phyloP scores from a whole-genome alignment of 2,329 filamentous ascomycete genomes.

The Chaetomiaceae sp. region DNA sequence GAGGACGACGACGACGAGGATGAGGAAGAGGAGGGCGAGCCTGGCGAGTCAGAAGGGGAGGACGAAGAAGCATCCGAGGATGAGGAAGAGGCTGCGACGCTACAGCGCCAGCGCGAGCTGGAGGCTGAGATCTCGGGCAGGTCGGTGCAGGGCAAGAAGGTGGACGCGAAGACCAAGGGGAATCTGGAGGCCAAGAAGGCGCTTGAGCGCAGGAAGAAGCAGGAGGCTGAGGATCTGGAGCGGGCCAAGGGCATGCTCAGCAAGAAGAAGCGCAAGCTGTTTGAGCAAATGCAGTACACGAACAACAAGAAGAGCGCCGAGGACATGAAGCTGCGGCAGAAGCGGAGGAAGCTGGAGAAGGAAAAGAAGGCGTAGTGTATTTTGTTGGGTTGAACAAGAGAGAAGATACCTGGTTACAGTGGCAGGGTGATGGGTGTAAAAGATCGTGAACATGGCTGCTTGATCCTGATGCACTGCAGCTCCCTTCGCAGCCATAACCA shows the following conservation, averaged over 20 bases:
- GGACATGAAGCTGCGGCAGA: slow-evolving; percentile 78
- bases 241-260: slow-evolving; percentile 97
- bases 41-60: slow-evolving; percentile 36
- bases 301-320: slow-evolving; percentile 92
- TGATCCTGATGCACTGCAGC: no score
- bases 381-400: not conserved
- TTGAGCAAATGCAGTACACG: slow-evolving; percentile 95
- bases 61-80: slow-evolving; percentile 46
- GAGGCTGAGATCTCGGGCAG: slow-evolving; percentile 84
- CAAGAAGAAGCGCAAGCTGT: slow-evolving; percentile 94
- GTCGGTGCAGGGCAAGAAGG: slow-evolving; percentile 47
- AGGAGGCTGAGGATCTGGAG: slow-evolving; percentile 83
- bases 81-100: slow-evolving; percentile 45
- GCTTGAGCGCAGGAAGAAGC: slow-evolving; percentile 64
- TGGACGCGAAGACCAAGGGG: slow-evolving; percentile 54
- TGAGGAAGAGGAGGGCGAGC: slow-evolving; percentile 41
- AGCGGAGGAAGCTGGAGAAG: slow-evolving; percentile 87
- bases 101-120: slow-evolving; percentile 80
- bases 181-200: slow-evolving; percentile 69
- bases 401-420: not conserved
- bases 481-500: no score
- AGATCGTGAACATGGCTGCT: no score
- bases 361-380: slow-evolving; percentile 30
- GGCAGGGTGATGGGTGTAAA: no score
- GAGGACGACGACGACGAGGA: slow-evolving; percentile 40